Evolutionary conservation across 23 red algal species (phyloP).

Genomic region (Gracilariopsis chorda): DNA sequence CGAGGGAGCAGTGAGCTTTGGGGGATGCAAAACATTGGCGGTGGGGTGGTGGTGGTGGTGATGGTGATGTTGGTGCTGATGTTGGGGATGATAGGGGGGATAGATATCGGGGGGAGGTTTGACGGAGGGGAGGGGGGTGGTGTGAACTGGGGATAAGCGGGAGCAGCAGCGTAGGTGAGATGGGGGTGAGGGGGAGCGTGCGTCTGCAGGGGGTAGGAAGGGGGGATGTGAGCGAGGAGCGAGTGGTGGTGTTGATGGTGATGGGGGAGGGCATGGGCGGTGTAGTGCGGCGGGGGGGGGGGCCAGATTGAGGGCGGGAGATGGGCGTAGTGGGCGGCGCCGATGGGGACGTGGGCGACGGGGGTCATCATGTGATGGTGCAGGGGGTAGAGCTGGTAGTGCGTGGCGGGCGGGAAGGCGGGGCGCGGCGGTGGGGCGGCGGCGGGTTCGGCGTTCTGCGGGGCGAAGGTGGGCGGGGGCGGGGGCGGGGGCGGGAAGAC

Average conservation of each 20-base stretch:
- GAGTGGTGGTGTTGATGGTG: background rate
- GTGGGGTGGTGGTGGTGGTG: no score
- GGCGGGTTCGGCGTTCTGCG: background rate
- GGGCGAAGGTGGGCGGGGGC: background rate
- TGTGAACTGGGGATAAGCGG: background rate
- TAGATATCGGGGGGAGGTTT: background rate
- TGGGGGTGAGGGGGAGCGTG: background rate
- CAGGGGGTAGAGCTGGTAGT: background rate
- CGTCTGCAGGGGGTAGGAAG: background rate
- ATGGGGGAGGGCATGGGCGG: background rate
- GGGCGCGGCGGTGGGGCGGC: background rate
- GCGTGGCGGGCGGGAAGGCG: background rate
- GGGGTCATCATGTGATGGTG: slow-evolving; percentile 43
- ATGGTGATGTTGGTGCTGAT: background rate
- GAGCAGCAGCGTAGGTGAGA: background rate
- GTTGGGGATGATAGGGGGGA: background rate
- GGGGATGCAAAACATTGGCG: background rate
- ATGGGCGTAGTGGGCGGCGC: slow-evolving; percentile 59
- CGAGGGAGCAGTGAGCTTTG: background rate
- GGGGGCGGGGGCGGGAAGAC: background rate
- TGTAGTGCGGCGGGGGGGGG: slow-evolving; percentile 1
- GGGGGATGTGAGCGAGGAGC: slow-evolving; percentile 9
- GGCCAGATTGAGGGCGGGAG: slow-evolving; percentile 47
- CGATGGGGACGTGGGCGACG: slow-evolving; percentile 54
- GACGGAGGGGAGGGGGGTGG: background rate